These are phyloP conservation scores for Fusarium pininemorale DNA, from an alignment of 2,329 filamentous ascomycete genomes.

Conservation along the genomic window DNA sequence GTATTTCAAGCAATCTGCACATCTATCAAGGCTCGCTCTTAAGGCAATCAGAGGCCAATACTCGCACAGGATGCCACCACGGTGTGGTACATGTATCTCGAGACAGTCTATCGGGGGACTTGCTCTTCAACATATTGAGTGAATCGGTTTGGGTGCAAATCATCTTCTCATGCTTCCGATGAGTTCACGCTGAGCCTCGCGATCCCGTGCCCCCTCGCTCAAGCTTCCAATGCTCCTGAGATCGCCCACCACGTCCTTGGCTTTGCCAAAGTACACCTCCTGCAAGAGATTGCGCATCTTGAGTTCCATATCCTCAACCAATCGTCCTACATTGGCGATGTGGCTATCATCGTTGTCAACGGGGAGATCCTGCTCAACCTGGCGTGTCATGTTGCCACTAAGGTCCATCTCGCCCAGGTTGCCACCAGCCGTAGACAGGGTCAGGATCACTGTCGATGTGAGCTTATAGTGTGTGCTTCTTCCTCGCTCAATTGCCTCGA, in stretches of 20 bases:
- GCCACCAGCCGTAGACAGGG: conserved; percentile 70
- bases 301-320: conserved; percentile 99
- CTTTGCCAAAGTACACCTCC: conserved; percentile 99
- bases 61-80: not conserved
- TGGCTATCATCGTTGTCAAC: conserved; percentile 92
- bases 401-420: conserved; percentile 87
- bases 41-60: not conserved
- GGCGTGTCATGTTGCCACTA: conserved; percentile 96
- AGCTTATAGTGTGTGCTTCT: conserved; percentile 96
- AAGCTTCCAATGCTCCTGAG: conserved; percentile 85
- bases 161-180: conserved; percentile 70
- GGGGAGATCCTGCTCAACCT: conserved; percentile 90
- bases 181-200: conserved; percentile 87
- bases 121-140: conserved; percentile 15
- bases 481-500: conserved; percentile 93
- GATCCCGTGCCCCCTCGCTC: conserved; percentile 84
- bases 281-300: conserved; percentile 99
- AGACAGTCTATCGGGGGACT: conserved; percentile 24
- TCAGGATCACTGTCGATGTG: conserved; percentile 94
- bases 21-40: conserved; percentile 11
- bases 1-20: not conserved
- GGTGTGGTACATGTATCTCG: not conserved
- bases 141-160: conserved; percentile 19
- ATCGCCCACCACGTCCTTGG: conserved; percentile 97
- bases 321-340: conserved; percentile 90